These are phyloP conservation scores for Amphirosellinia nigrospora DNA, from an alignment of 495 filamentous ascomycete genomes.

Conservation along the genomic window DNA sequence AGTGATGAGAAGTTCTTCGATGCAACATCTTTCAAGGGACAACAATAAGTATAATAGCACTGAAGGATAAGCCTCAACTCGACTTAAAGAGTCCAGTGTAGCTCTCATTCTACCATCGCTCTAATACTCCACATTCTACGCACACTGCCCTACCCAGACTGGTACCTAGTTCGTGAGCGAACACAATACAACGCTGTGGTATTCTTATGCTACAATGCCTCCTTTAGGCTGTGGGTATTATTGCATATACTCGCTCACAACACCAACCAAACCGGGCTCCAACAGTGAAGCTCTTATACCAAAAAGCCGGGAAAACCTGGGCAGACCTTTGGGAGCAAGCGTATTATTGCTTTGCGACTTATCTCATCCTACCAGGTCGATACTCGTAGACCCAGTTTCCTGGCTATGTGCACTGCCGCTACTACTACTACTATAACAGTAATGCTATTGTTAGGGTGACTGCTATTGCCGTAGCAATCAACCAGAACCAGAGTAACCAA, in stretches of 20 bases:
- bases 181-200: background rate
- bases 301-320: background rate
- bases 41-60: background rate
- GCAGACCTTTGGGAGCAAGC: background rate
- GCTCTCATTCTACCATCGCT: background rate
- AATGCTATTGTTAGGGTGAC: no score
- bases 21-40: background rate
- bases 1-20: background rate
- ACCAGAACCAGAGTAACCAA: background rate
- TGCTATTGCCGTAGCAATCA: background rate
- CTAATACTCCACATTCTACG: background rate
- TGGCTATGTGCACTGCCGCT: no score
- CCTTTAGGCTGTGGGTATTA: slow-evolving; percentile 17
- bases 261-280: background rate
- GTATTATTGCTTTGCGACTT: background rate
- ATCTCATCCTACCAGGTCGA: no score
- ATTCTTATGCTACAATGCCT: slow-evolving; percentile 10
- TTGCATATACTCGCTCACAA: slow-evolving; percentile 15
- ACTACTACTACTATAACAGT: no score
- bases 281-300: background rate
- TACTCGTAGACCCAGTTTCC: background rate
- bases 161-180: background rate
- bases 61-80: background rate
- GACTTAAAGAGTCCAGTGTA: background rate
- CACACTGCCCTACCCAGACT: background rate